Percentiles rank a stretch among this genome's conserved stretches.
Conservation (phyloP, 768 basidiomycete genomes). For the Suillus variegatus region DNA sequence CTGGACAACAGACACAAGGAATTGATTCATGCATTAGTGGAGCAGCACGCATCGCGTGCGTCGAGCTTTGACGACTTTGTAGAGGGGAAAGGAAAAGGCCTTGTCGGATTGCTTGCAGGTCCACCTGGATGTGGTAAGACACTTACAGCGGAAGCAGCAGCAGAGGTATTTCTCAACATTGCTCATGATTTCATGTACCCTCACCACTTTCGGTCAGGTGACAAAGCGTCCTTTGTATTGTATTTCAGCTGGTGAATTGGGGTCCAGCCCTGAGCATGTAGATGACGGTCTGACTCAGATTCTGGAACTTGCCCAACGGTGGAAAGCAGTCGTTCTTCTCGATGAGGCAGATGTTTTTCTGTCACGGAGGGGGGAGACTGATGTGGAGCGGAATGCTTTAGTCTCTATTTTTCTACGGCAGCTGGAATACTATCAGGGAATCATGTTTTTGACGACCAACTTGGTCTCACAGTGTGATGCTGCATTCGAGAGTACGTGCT, state of each 20-base stretch:
- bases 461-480: slow-evolving; percentile 50
- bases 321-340: slow-evolving; percentile 60
- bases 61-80: not conserved
- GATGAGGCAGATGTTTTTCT: slow-evolving; percentile 57
- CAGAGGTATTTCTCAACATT: slow-evolving; percentile 45
- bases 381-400: slow-evolving; percentile 52
- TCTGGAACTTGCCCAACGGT: slow-evolving; percentile 54
- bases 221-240: not conserved
- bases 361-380: slow-evolving; percentile 56
- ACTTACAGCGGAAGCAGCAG: slow-evolving; percentile 60
- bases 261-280: not conserved
- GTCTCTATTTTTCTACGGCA: slow-evolving; percentile 68
- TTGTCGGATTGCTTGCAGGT: slow-evolving; percentile 28
- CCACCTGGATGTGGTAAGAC: slow-evolving; percentile 45
- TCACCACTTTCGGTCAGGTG: not conserved
- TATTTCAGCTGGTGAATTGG: not conserved
- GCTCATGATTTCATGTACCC: not conserved
- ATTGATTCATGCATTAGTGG: not conserved
- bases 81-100: not conserved
- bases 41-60: not conserved
- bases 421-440: slow-evolving; percentile 60
- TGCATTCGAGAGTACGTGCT: slow-evolving; percentile 48
- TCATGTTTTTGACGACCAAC: slow-evolving; percentile 60
- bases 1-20: not conserved
- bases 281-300: slow-evolving; percentile 18